phyloP scores from a whole-genome alignment of 1,139 yeast species.

The Pichia sp. region DNA sequence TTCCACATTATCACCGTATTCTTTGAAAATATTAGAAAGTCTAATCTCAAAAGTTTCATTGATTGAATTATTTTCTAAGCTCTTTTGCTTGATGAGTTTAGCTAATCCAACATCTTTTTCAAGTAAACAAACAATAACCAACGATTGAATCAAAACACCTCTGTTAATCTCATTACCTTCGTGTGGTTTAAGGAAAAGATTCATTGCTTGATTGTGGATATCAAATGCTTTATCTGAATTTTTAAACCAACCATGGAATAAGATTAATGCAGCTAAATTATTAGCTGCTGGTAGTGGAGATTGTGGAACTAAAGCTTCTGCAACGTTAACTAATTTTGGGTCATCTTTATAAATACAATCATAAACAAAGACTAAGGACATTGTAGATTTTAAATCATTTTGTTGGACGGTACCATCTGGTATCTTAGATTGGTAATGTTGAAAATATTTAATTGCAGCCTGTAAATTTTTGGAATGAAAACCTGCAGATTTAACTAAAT shows the following conservation, averaged over 20 bases:
- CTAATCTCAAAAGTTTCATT: slow-evolving; percentile 39
- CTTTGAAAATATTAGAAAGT: slow-evolving; percentile 44
- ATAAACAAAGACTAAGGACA: slow-evolving; percentile 36
- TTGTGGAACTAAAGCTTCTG: slow-evolving; percentile 41
- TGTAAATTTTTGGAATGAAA: slow-evolving; percentile 32
- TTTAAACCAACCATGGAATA: slow-evolving; percentile 41
- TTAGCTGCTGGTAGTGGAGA: slow-evolving; percentile 35
- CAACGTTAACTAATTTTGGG: slow-evolving; percentile 34
- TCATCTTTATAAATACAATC: slow-evolving; percentile 38
- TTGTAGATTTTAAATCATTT: slow-evolving; percentile 33
- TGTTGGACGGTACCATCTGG: slow-evolving; percentile 31
- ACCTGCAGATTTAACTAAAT: slow-evolving; percentile 25
- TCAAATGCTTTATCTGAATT: slow-evolving; percentile 41
- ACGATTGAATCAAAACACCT: slow-evolving; percentile 48
- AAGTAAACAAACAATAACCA: slow-evolving; percentile 44
- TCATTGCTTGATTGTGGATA: slow-evolving; percentile 43
- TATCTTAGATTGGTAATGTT: slow-evolving; percentile 39
- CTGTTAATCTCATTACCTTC: slow-evolving; percentile 35
- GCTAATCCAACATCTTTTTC: slow-evolving; percentile 60
- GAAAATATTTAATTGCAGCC: slow-evolving; percentile 40
- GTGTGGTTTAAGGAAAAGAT: slow-evolving; percentile 18
- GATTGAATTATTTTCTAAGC: slow-evolving; percentile 39
- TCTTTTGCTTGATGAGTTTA: slow-evolving; percentile 51
- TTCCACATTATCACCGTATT: slow-evolving; percentile 47
- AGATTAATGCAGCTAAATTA: slow-evolving; percentile 41